phyloP scores from a whole-genome alignment of 331 rosid species.

The Erythrophleum ivorense region DNA sequence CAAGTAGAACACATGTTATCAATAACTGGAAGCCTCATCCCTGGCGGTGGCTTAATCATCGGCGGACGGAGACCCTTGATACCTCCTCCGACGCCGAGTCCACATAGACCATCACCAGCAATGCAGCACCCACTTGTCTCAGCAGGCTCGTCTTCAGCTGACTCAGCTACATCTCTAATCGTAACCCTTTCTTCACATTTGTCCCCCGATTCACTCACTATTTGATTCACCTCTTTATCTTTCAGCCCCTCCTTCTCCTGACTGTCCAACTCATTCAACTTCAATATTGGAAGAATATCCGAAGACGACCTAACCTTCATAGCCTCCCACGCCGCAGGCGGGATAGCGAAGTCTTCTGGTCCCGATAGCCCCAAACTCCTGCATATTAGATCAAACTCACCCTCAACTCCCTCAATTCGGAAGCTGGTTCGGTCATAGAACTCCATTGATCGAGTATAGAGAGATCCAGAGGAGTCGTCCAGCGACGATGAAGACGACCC shows the following conservation, averaged over 20 bases:
- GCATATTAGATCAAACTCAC: constrained; percentile 64
- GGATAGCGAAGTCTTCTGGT: constrained; percentile 70
- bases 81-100: constrained; percentile 48
- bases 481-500: constrained; percentile 46
- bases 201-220: constrained; percentile 36
- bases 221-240: constrained; percentile 35
- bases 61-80: constrained; percentile 79
- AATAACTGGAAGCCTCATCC: constrained; percentile 51
- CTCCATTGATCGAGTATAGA: constrained; percentile 70
- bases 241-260: constrained; percentile 37
- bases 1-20: constrained; percentile 64
- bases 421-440: constrained; percentile 61
- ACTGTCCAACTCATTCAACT: constrained; percentile 35
- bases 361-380: constrained; percentile 63
- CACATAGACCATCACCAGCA: constrained; percentile 21
- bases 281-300: constrained; percentile 55
- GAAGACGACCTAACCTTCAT: constrained; percentile 63
- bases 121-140: constrained; percentile 42
- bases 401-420: constrained; percentile 71
- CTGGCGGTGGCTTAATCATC: constrained; percentile 76
- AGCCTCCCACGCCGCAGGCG: constrained; percentile 69
- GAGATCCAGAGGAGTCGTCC: constrained; percentile 47
- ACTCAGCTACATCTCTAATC: constrained; percentile 43
- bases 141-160: constrained; percentile 34
- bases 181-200: constrained; percentile 41